Evolutionary conservation across 2,329 filamentous ascomycete species (phyloP), one percentile per base, ranked within the genome.

Genomic region (Penicillium rolfsii): DNA sequence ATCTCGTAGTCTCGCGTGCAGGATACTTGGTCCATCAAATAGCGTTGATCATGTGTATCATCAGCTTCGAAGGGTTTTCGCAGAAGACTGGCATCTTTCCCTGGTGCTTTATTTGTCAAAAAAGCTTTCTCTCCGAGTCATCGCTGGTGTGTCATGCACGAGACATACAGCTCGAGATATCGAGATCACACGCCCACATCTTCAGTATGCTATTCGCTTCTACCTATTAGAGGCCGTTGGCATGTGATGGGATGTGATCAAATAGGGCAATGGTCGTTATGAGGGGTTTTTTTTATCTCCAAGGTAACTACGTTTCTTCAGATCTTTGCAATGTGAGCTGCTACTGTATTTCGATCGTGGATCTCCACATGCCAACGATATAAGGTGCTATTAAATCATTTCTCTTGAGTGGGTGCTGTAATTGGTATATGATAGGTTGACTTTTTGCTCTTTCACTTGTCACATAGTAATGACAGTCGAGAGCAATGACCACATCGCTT

Each of bases 241-340:
- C 5, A 48, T 48, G 24, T 30, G 24, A 9, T n/a, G 11, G n/a
- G 26, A 9, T 9, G 26, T 30, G 14, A 30, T n/a, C 14, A 30
- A n/a, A 48, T 30, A 48, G 26, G 45, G 16, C 26, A 30, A 48
- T 48, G 6, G 26, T 48, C 24, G 8, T 30, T 28, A 7, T 11
- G 19, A 22, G 45, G 16, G 6, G 7, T 48, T 30, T 48, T 48
- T 12, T 3, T 5, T 48, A 41, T 53, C 50, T 41, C 50, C 50
- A 28, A 53, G 50, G 50, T 53, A 53, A 53, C 50, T 36, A 28
- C 50, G 50, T 53, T 53, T 53, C 22, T 41, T 2, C 26, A 40
- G 50, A 40, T 53, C 16, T 14, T 16, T 40, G 50, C 35, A 53
- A 53, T 53, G 50, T 28, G 22, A n/a, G 11, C 22, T 38, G 9